Evolutionary conservation across 1,139 yeast genomes (phyloP).

Genomic region (Candida smagusa): DNA sequence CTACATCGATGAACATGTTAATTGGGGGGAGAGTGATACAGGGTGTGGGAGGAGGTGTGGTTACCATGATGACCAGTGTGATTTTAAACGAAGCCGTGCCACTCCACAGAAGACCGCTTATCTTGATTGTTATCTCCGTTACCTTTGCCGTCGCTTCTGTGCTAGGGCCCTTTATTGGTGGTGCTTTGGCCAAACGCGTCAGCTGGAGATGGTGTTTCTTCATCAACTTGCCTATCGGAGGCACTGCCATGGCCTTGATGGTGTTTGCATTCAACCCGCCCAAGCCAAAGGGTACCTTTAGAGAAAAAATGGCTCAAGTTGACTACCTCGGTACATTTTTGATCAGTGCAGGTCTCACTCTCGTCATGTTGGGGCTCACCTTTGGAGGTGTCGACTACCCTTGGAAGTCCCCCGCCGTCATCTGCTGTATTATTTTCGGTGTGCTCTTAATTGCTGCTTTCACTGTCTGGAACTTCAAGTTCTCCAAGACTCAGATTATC

Average conservation of each 20-base stretch:
- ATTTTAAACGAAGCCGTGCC: slow-evolving; percentile 21
- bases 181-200: slow-evolving; percentile 19
- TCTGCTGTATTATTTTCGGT: slow-evolving; percentile 55
- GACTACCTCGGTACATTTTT: slow-evolving; percentile 50
- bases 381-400: slow-evolving; percentile 46
- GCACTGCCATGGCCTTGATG: slow-evolving; percentile 15
- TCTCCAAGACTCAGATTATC: slow-evolving; percentile 45
- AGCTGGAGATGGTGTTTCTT: slow-evolving; percentile 28
- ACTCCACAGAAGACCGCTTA: slow-evolving; percentile 14
- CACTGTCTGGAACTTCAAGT: slow-evolving; percentile 45
- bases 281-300: slow-evolving; percentile 37
- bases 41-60: slow-evolving; percentile 41
- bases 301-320: slow-evolving; percentile 37
- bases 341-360: slow-evolving; percentile 38
- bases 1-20: slow-evolving; percentile 19
- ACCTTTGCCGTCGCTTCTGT: slow-evolving; percentile 21
- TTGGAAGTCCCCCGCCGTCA: slow-evolving; percentile 58
- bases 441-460: slow-evolving; percentile 40
- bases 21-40: slow-evolving; percentile 22
- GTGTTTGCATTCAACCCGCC: slow-evolving; percentile 54
- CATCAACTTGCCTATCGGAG: slow-evolving; percentile 24
- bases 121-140: slow-evolving; percentile 18
- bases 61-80: slow-evolving; percentile 17
- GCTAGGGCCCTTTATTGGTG: slow-evolving; percentile 24
- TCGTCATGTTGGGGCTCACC: slow-evolving; percentile 47